Base-by-base conservation (phyloP, 148 eudicot genomes). In the Amaranthus hypochondriacus region DNA sequence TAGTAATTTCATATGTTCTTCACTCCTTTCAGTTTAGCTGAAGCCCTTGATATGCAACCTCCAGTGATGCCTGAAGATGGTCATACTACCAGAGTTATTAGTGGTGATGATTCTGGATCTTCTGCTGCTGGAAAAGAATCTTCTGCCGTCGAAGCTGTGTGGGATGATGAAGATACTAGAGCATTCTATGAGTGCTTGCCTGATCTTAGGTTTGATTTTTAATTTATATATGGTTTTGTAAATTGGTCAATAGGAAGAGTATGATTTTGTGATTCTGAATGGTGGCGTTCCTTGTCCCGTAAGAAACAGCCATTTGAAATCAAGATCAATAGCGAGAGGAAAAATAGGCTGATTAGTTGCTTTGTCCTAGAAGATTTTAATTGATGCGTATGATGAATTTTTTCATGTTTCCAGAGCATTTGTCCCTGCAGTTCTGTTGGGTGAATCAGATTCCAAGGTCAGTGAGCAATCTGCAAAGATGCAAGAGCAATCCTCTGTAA, bases 111-210 rank as follows among this genome's bases (percentile, higher is more conserved):
- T 69, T 68, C 79, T 67, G 77, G 84, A 63, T 86, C 91, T 77
- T 77, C 88, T 75, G 81, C 73, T 62, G 62, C 88, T 53, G 92
- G 89, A 59, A 94, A 89, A 75, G 98, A 94, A 72, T 78, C 92
- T 78, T 83, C 90, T 68, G 77, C 81, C 62, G 82, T 83, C 84
- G 98, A 94, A 80, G 87, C 97, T 11, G 77, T 92, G 72, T 94
- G 98, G 98, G 97, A 94, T 71, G 98, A 94, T 80, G 98, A 94
- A 80, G 98, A 94, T 81, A 94, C 97, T 46, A 86, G 89, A 82
- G 86, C 96, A 56, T 94, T 94, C 70, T 94, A 94, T 83, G 98
- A 91, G 77, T 86, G 90, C 83, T 83, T 94, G 78, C 98, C 98
- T 54, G 98, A 94, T 81, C 96, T 94, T 66, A 94, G 97, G 98